phyloP scores from a whole-genome alignment of 148 eudicot genomes.

The Arctostaphylos glauca region DNA sequence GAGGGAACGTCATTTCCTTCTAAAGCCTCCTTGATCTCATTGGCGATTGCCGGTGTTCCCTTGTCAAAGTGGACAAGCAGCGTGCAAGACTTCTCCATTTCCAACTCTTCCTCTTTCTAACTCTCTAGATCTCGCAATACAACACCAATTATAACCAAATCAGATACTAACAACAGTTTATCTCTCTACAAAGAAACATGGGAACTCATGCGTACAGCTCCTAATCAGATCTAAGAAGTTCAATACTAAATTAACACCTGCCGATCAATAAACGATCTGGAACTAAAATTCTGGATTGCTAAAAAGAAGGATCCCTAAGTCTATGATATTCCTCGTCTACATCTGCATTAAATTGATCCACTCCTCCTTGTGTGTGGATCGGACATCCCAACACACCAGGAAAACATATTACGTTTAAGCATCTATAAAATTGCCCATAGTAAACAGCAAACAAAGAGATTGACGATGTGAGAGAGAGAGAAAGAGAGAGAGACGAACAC shows the following conservation, averaged over 20 bases:
- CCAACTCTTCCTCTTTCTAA: not conserved
- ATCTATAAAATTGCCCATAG: not conserved
- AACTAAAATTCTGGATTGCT: not conserved
- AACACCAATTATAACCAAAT: not conserved
- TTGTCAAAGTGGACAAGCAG: constrained; percentile 62
- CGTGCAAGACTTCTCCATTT: constrained; percentile 70
- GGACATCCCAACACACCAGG: not conserved
- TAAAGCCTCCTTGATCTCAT: constrained; percentile 75
- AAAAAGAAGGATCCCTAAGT: not conserved
- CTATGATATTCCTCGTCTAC: not conserved
- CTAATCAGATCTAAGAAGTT: not conserved
- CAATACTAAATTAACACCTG: not conserved
- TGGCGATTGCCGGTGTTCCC: constrained; percentile 70
- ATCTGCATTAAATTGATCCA: not conserved
- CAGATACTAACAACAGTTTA: not conserved
- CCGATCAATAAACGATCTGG: not conserved
- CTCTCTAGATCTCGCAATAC: not conserved
- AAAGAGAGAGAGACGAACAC: not conserved
- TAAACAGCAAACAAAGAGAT: not conserved
- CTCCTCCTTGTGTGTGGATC: not conserved
- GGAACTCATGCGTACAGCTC: not conserved
- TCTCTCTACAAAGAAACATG: not conserved
- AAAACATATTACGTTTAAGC: not conserved
- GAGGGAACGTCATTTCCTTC: constrained; percentile 58
- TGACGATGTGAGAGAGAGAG: not conserved